These are phyloP conservation scores for Talaromyces sp. DNA, from an alignment of 2,329 filamentous ascomycete genomes.

Conservation along the genomic window DNA sequence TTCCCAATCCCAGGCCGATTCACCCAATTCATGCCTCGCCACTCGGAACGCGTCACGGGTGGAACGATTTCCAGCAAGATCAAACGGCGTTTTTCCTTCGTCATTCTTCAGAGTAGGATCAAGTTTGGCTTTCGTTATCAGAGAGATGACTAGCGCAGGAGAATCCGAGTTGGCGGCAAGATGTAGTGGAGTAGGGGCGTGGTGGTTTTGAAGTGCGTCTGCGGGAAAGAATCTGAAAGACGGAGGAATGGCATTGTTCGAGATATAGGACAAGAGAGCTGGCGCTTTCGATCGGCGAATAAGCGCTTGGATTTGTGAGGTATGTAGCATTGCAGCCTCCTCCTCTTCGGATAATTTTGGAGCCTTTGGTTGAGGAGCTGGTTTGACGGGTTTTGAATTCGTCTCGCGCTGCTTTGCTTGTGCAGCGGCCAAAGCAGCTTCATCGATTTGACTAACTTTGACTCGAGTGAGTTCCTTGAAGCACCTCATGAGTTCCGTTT, in stretches of 20 bases:
- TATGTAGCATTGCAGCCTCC: slow-evolving; percentile 77
- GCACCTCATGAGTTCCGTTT: slow-evolving; percentile 88
- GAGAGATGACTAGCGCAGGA: slow-evolving; percentile 69
- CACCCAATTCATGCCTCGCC: slow-evolving; percentile 76
- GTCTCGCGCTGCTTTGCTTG: slow-evolving; percentile 46
- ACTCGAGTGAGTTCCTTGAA: slow-evolving; percentile 92
- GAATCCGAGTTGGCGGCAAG: slow-evolving; percentile 79
- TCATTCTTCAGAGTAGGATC: slow-evolving; percentile 68
- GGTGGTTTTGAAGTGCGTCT: slow-evolving; percentile 65
- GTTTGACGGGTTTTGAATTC: slow-evolving; percentile 32
- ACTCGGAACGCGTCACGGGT: slow-evolving; percentile 91
- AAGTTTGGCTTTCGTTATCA: slow-evolving; percentile 70
- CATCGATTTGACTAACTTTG: slow-evolving; percentile 76
- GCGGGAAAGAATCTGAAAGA: slow-evolving; percentile 73
- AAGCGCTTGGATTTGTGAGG: slow-evolving; percentile 80
- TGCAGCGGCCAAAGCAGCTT: slow-evolving; percentile 56
- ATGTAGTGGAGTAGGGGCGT: slow-evolving; percentile 80
- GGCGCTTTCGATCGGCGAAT: slow-evolving; percentile 88
- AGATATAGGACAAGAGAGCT: slow-evolving; percentile 77
- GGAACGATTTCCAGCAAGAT: slow-evolving; percentile 77
- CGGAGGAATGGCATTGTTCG: slow-evolving; percentile 66
- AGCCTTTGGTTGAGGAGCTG: slow-evolving; percentile 35
- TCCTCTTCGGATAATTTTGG: slow-evolving; percentile 77
- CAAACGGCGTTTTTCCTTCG: slow-evolving; percentile 82
- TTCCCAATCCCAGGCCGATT: slow-evolving; percentile 75